Percentiles rank a stretch among this genome's conserved stretches.
Evolutionary conservation across 805 yeast genomes (phyloP).

Genomic region (Wickerhamomyces tratensis): DNA sequence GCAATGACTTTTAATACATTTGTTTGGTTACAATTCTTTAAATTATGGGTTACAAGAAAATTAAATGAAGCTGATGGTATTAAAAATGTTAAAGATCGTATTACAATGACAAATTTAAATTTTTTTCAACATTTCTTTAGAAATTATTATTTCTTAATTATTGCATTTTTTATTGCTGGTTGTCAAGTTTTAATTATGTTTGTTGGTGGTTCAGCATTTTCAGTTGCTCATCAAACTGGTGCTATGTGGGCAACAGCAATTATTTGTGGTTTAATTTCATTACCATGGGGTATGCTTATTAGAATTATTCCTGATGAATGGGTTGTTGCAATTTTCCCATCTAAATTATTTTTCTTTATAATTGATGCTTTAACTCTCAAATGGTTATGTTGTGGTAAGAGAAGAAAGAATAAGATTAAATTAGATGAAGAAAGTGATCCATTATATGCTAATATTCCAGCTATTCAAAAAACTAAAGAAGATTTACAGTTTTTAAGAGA

Average conservation of each 20-base stretch:
- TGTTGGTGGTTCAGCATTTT: slow-evolving; percentile 95
- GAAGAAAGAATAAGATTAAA: slow-evolving; percentile 1
- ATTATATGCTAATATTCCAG: slow-evolving; percentile 20
- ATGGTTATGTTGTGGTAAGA: slow-evolving; percentile 6
- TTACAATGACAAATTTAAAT: slow-evolving; percentile 58
- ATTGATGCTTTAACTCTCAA: slow-evolving; percentile 11
- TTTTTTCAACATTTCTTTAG: slow-evolving; percentile 75
- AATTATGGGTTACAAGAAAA: slow-evolving; percentile 82
- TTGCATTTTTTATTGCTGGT: slow-evolving; percentile 68
- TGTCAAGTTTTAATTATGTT: slow-evolving; percentile 87
- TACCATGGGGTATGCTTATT: slow-evolving; percentile 71
- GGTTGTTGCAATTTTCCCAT: slow-evolving; percentile 60
- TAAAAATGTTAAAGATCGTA: slow-evolving; percentile 43
- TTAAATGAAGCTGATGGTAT: slow-evolving; percentile 80
- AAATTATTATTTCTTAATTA: slow-evolving; percentile 72
- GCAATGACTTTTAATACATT: slow-evolving; percentile 92
- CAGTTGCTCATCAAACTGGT: slow-evolving; percentile 69
- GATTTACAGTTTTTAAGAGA: slow-evolving; percentile 18
- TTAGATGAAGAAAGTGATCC: slow-evolving; percentile 6
- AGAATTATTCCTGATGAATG: slow-evolving; percentile 79
- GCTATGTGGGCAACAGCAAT: slow-evolving; percentile 88
- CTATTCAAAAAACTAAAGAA: slow-evolving; percentile 21
- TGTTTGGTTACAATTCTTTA: slow-evolving; percentile 97
- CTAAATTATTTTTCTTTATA: slow-evolving; percentile 21
- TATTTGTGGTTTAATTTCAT: slow-evolving; percentile 66